Evolutionary conservation across 148 eudicot genomes (phyloP).

Genomic region (Pouteria glomerata): DNA sequence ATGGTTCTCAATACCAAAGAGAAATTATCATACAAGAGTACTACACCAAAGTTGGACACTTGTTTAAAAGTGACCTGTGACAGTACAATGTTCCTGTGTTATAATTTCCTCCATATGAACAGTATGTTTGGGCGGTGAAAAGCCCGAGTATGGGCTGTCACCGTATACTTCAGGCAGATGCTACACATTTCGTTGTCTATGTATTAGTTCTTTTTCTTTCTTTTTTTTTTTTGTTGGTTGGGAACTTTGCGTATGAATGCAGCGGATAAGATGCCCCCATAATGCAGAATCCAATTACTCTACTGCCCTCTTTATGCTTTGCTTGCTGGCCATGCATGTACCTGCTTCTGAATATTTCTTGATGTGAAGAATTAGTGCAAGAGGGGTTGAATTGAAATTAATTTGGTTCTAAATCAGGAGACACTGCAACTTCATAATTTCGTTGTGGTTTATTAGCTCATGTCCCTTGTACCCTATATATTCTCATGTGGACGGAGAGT

Average conservation of each 20-base stretch:
- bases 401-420: background rate
- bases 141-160: background rate
- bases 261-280: constrained; percentile 14
- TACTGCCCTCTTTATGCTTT: background rate
- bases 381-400: background rate
- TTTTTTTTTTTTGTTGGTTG: background rate
- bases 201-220: too few relatives aligned
- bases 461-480: constrained; percentile 5
- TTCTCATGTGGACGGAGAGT: background rate
- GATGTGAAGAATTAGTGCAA: too few relatives aligned
- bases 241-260: constrained; percentile 17
- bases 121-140: background rate
- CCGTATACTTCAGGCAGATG: background rate
- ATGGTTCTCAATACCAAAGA: too few relatives aligned
- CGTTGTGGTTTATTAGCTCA: background rate
- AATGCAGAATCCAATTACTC: background rate
- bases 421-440: background rate
- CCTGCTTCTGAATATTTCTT: background rate
- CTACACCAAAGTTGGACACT: too few relatives aligned
- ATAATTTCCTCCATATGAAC: too few relatives aligned
- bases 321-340: background rate
- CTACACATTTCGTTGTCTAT: background rate
- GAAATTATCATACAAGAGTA: too few relatives aligned
- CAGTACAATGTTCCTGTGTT: too few relatives aligned
- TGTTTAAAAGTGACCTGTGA: too few relatives aligned